Base-by-base conservation (phyloP, 768 basidiomycete genomes). In the Termitomyces sp. region DNA sequence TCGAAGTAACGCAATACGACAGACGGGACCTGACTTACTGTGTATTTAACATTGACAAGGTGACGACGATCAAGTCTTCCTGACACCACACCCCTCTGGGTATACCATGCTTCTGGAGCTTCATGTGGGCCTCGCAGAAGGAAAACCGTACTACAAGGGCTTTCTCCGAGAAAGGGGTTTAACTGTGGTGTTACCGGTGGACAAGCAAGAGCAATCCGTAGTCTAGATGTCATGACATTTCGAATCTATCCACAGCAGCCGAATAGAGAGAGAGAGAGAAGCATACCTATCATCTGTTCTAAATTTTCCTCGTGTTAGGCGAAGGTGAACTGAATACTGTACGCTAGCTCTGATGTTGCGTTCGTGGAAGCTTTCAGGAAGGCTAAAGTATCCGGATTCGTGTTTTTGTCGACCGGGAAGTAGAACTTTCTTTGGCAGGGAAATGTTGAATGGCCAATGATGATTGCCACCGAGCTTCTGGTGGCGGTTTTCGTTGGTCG, bases 31-130 rank as follows among this genome's bases (percentile, higher is more conserved):
- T 32, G 34, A 63, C 74, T 57, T 61, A 77, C 76, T 11, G 59
- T 66, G 59, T 71, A 75, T 43, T 61, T 64, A 14, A 72, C 62
- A 50, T 69, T 64, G 4, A 71, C 63, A n/a, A 60, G 30, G 19
- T 69, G 70, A 32, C 62, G 48, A 28, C 62, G 67, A 48, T 72
- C 69, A 9, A 73, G 45, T 40, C 49, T 70, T 2, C 72, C 75
- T 42, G 60, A 55, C 16, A 74, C 61, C 17, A 68, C 48, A 32
- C 66, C 57, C 17, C 65, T 60, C 1, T 66, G 48, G n/a, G 66
- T 62, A 41, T 70, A 60, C 77, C 77, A 78, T 23, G 76, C 76
- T 37, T 72, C 70, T 34, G 74, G 70, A 63, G 77, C 76, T 21
- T 63, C 61, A 8, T 67, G 64, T 14, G 75, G 77, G 16, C 71